phyloP scores from a whole-genome alignment of 106 monocot genomes.

The Allium sativum region DNA sequence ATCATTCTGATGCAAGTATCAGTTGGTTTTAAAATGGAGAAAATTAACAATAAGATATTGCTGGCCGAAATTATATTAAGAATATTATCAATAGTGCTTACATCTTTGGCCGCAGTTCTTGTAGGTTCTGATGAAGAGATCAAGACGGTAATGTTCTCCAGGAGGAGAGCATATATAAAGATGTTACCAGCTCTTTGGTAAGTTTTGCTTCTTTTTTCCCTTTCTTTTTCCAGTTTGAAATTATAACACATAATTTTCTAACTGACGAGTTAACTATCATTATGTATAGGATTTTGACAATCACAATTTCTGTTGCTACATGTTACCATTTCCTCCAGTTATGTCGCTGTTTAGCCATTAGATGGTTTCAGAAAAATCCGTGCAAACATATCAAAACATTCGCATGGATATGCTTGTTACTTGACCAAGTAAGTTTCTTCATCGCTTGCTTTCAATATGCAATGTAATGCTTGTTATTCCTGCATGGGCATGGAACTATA shows the following conservation, averaged over 20 bases:
- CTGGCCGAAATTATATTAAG: background rate
- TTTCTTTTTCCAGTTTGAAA: no score
- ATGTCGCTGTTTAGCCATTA: slow-evolving; percentile 4
- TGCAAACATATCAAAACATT: slow-evolving; percentile 4
- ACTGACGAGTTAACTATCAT: no score
- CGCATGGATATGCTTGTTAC: slow-evolving; percentile 25
- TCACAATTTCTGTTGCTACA: no score
- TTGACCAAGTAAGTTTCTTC: slow-evolving; percentile 37
- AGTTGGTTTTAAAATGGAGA: background rate
- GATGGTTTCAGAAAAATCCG: background rate
- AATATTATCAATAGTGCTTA: background rate
- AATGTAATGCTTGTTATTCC: background rate
- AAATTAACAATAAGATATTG: background rate
- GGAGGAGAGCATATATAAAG: background rate
- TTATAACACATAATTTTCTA: no score
- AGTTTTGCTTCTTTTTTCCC: background rate
- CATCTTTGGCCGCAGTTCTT: background rate
- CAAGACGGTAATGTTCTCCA: background rate
- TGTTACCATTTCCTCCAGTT: background rate
- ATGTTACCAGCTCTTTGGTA: background rate
- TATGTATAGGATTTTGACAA: no score
- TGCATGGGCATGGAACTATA: background rate
- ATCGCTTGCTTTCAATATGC: background rate
- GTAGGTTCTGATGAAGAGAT: background rate
- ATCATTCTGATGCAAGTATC: no score